phyloP scores from a whole-genome alignment of 164 flowering plant genomes.

The Piper betle region DNA sequence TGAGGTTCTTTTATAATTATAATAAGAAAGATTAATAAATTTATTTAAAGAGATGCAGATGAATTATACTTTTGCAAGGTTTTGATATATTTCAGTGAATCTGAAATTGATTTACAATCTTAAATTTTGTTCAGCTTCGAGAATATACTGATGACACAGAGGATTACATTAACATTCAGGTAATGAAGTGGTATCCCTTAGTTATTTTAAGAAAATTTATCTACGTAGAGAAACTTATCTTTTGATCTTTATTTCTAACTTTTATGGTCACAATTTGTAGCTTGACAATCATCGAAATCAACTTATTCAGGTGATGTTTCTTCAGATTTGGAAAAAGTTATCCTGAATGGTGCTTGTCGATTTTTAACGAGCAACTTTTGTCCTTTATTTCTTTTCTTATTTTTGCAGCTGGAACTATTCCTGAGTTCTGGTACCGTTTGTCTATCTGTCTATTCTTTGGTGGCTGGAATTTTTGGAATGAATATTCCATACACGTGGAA shows the following conservation, averaged over 20 bases:
- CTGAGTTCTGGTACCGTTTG: slow-evolving; percentile 80
- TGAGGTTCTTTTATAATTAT: too few relatives aligned
- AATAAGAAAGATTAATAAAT: not conserved
- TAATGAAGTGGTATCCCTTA: slow-evolving; percentile 9
- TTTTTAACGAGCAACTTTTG: too few relatives aligned
- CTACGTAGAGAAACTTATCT: not conserved
- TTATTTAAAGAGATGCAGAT: not conserved
- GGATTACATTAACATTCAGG: slow-evolving; percentile 98
- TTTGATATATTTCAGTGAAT: slow-evolving; percentile 5
- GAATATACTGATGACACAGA: slow-evolving; percentile 97
- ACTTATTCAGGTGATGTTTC: slow-evolving; percentile 68
- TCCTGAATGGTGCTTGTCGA: not conserved
- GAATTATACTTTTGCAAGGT: slow-evolving; percentile 29
- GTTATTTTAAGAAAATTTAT: not conserved
- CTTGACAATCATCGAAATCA: slow-evolving; percentile 96
- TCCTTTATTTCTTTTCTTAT: not conserved
- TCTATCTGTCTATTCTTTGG: slow-evolving; percentile 65
- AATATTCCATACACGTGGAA: slow-evolving; percentile 90
- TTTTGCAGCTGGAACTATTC: slow-evolving; percentile 74
- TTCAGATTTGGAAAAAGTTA: not conserved
- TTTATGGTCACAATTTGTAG: slow-evolving; percentile 27
- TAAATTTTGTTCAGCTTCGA: slow-evolving; percentile 42
- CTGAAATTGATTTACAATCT: not conserved
- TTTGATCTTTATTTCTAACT: not conserved
- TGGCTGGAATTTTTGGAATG: slow-evolving; percentile 88